These are phyloP conservation scores for Bruguiera parviflora DNA, from an alignment of 345 rosid species.

Conservation along the genomic window DNA sequence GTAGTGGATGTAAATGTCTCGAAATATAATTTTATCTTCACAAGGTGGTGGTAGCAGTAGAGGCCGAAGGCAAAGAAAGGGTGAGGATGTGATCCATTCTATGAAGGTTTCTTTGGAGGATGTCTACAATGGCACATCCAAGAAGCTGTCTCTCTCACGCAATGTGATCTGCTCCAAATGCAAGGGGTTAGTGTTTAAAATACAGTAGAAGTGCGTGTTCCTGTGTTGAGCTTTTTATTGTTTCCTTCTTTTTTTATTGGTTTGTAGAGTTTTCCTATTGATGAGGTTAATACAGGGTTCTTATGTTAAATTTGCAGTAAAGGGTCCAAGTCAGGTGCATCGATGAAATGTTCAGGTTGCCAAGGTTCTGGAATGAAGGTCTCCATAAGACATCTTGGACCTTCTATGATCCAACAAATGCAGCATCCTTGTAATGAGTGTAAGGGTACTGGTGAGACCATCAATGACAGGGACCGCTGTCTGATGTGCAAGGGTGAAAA, in stretches of 20 bases:
- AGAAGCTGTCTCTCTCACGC: conserved; percentile 78
- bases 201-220: background rate
- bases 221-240: background rate
- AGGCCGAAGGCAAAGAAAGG: conserved; percentile 84
- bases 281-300: background rate
- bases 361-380: conserved; percentile 43
- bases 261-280: background rate
- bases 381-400: conserved; percentile 40
- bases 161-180: conserved; percentile 78
- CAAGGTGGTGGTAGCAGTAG: conserved; percentile 75
- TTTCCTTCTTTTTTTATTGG: background rate
- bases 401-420: conserved; percentile 44
- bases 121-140: conserved; percentile 69
- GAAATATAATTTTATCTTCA: background rate
- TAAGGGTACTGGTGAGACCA: conserved; percentile 39
- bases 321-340: conserved; percentile 41
- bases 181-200: conserved; percentile 56
- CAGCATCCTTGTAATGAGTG: conserved; percentile 46
- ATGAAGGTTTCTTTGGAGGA: conserved; percentile 85
- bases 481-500: conserved; percentile 41
- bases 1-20: background rate
- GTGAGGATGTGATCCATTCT: conserved; percentile 88
- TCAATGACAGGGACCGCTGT: conserved; percentile 39
- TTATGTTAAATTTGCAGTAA: conserved; percentile 18
- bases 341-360: conserved; percentile 37